Percentiles rank a stretch among this genome's conserved stretches.
phyloP scores from a whole-genome alignment of 2,329 filamentous ascomycete species.

The Parastagonospora nodorum region DNA sequence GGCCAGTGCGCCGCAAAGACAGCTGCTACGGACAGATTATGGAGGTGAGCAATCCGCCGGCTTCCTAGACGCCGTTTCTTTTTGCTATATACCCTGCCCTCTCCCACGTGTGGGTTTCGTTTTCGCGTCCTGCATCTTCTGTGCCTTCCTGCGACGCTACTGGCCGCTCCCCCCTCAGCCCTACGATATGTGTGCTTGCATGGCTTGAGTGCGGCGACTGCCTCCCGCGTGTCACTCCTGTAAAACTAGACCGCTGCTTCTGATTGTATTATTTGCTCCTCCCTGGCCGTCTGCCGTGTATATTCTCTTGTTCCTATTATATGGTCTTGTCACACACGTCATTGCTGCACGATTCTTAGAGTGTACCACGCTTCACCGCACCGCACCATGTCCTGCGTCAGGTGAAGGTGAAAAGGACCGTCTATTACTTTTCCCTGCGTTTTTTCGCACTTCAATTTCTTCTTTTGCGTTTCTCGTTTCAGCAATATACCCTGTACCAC shows the following conservation, averaged over 20 bases:
- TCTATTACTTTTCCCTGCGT: slow-evolving; percentile 10
- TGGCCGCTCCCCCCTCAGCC: slow-evolving; percentile 30
- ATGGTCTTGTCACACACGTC: slow-evolving; percentile 31
- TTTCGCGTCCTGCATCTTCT: slow-evolving; percentile 4
- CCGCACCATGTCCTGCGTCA: slow-evolving; percentile 32
- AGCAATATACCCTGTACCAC: slow-evolving; percentile 41
- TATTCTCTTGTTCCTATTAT: slow-evolving; percentile 19
- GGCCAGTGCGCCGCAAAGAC: slow-evolving; percentile 35
- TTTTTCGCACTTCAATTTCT: slow-evolving; percentile 10
- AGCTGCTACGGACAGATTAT: slow-evolving; percentile 34
- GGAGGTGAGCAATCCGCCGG: slow-evolving; percentile 37
- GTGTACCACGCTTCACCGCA: slow-evolving; percentile 34
- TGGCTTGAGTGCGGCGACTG: slow-evolving; percentile 37
- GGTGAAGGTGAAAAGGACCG: slow-evolving; percentile 22
- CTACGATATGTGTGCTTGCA: slow-evolving; percentile 24
- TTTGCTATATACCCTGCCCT: slow-evolving; percentile 18
- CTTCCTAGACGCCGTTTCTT: slow-evolving; percentile 15
- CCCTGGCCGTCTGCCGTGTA: slow-evolving; percentile 9
- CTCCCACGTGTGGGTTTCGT: slow-evolving; percentile 13
- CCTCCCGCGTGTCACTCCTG: slow-evolving; percentile 42
- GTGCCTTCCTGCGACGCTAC: slow-evolving; percentile 4
- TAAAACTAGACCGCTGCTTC: slow-evolving; percentile 41
- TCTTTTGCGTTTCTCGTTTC: slow-evolving; percentile 15
- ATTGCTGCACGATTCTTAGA: slow-evolving; percentile 27
- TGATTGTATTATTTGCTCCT: slow-evolving; percentile 25